These are phyloP conservation scores for Lotus japonicus DNA, from an alignment of 306 rosid genomes.

Conservation along the genomic window DNA sequence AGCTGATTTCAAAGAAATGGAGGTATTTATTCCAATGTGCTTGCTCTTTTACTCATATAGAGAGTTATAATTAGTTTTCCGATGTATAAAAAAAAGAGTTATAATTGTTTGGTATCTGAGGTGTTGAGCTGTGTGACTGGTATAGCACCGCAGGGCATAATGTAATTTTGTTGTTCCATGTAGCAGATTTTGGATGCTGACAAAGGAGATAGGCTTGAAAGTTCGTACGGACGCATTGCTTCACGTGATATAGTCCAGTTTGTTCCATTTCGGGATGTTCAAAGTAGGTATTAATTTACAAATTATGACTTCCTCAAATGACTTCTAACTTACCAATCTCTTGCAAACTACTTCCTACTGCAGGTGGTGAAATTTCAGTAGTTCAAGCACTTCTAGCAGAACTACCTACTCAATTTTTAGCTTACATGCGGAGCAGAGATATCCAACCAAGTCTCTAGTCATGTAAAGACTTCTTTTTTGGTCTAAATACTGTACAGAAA, in stretches of 20 bases:
- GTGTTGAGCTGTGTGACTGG: not conserved
- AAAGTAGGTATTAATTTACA: constrained; percentile 53
- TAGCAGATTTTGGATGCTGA: constrained; percentile 84
- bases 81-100: too few relatives aligned
- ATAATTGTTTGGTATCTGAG: not conserved
- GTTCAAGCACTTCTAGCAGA: constrained; percentile 95
- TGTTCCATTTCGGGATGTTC: constrained; percentile 88
- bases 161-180: constrained; percentile 20
- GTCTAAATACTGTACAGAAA: constrained; percentile 34
- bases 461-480: constrained; percentile 19
- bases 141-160: not conserved
- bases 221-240: constrained; percentile 77
- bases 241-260: constrained; percentile 97
- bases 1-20: constrained; percentile 99
- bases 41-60: not conserved
- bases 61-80: constrained; percentile 1
- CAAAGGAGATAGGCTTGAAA: constrained; percentile 92
- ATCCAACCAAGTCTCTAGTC: constrained; percentile 59
- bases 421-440: constrained; percentile 78
- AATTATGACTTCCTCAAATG: constrained; percentile 2
- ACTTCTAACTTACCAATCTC: not conserved
- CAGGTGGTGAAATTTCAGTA: constrained; percentile 91
- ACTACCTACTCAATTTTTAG: constrained; percentile 85
- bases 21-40: constrained; percentile 44
- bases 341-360: constrained; percentile 13